Conservation (phyloP, 441 rosid species). For the Dalechampia spathulata region DNA sequence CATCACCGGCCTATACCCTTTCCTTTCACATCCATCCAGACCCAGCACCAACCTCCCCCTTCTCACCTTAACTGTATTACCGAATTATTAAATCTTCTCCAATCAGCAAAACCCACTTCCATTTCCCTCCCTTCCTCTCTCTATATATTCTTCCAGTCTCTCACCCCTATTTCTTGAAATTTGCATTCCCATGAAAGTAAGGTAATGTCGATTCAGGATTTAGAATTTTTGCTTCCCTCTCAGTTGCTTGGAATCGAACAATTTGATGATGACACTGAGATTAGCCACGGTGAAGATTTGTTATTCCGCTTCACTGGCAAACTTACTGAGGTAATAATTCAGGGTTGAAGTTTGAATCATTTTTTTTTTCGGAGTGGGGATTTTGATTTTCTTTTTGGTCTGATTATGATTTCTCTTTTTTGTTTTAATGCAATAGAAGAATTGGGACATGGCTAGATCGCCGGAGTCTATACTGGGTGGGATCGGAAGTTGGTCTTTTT, state of each 20-base stretch:
- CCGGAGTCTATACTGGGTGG: conserved; percentile 66
- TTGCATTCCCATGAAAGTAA: background rate
- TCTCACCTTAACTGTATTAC: background rate
- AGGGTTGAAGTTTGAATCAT: background rate
- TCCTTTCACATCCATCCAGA: too few species aligned
- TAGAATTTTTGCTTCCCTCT: conserved; percentile 26
- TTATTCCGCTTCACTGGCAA: conserved; percentile 53
- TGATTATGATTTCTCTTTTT: background rate
- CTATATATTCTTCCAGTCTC: background rate
- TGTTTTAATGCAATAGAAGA: conserved; percentile 16
- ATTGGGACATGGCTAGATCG: conserved; percentile 36
- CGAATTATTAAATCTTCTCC: conserved; percentile 5
- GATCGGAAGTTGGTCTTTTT: conserved; percentile 44
- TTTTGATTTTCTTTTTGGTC: too few species aligned
- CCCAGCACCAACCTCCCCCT: too few species aligned
- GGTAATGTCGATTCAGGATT: conserved; percentile 26
- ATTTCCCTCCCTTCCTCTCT: background rate
- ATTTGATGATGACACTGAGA: conserved; percentile 13
- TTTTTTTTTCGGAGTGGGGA: background rate
- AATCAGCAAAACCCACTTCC: background rate
- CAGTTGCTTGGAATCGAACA: conserved; percentile 11
- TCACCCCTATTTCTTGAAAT: background rate
- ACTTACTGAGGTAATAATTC: conserved; percentile 11
- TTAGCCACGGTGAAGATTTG: conserved; percentile 65
- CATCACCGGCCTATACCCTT: background rate